Percentiles rank a stretch among this genome's conserved stretches.
Evolutionary conservation across 495 filamentous ascomycete genomes (phyloP).

Genomic region (Aspergillus hancockii): DNA sequence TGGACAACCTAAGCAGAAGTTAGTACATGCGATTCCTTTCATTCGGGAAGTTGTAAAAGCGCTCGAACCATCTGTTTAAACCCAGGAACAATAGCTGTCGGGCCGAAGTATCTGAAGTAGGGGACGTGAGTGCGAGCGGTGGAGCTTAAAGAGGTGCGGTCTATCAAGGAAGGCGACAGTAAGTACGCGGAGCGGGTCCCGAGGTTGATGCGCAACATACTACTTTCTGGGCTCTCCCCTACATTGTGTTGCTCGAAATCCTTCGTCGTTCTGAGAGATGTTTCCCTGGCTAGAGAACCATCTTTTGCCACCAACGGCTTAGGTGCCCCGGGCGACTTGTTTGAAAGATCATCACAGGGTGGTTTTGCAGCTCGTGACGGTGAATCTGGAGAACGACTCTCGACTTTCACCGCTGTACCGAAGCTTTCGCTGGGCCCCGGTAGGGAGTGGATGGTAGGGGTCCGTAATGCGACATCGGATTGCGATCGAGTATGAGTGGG

Average conservation of each 20-base stretch:
- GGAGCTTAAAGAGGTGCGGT: conserved; percentile 44
- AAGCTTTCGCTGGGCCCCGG: conserved; percentile 20
- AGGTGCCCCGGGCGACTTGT: conserved; percentile 22
- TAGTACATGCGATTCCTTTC: not conserved
- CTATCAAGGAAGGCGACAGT: conserved; percentile 21
- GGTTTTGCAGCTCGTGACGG: conserved; percentile 14
- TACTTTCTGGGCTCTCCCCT: conserved; percentile 43
- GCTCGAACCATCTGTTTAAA: conserved; percentile 81
- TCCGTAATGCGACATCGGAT: conserved; percentile 35
- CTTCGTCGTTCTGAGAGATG: conserved; percentile 25
- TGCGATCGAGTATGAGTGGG: conserved; percentile 57
- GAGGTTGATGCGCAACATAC: conserved; percentile 27
- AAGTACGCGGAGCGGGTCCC: conserved; percentile 12
- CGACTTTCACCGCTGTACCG: conserved; percentile 21
- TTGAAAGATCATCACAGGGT: conserved; percentile 1
- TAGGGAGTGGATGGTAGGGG: conserved; percentile 25
- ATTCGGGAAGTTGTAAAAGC: not conserved
- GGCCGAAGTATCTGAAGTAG: conserved; percentile 86
- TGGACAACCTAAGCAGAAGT: conserved; percentile 53
- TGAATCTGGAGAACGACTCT: conserved; percentile 35
- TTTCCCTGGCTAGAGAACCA: conserved; percentile 22
- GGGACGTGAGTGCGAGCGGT: conserved; percentile 66
- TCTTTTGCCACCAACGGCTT: conserved; percentile 26
- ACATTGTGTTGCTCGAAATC: conserved; percentile 32
- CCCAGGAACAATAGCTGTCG: conserved; percentile 86